These are phyloP conservation scores for Scytalidium sp. DNA, from an alignment of 2,329 filamentous ascomycete species.

Conservation along the genomic window DNA sequence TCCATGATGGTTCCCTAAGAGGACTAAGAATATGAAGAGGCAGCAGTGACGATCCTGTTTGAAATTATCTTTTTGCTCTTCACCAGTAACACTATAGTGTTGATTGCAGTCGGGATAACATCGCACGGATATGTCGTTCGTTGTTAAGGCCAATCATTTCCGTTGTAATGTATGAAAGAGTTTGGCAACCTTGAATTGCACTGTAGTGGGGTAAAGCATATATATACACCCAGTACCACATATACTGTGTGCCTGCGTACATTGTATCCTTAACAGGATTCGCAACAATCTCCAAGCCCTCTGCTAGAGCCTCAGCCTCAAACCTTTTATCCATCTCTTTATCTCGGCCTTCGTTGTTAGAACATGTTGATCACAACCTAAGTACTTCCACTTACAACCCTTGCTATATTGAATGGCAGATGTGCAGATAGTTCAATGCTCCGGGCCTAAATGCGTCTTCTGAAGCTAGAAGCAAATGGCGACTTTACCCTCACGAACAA, in stretches of 20 bases:
- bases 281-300: not conserved
- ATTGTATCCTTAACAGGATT: not conserved
- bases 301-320: not conserved
- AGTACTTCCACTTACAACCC: slow-evolving; percentile 5
- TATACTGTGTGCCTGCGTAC: not conserved
- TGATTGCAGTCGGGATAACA: too few relatives aligned
- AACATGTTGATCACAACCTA: not conserved
- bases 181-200: not conserved
- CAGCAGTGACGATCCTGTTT: too few relatives aligned
- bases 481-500: slow-evolving; percentile 4
- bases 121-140: too few relatives aligned
- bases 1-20: not conserved
- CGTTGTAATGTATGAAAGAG: not conserved
- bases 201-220: not conserved
- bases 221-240: not conserved
- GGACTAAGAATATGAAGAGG: too few relatives aligned
- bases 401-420: slow-evolving; percentile 10
- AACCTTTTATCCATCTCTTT: not conserved
- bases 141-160: not conserved
- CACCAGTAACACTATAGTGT: too few relatives aligned
- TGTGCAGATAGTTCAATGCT: slow-evolving; percentile 6
- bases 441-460: slow-evolving; percentile 8
- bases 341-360: slow-evolving; percentile 1
- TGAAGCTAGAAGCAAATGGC: slow-evolving; percentile 9
- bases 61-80: too few relatives aligned